Conservation (phyloP, 371 early-diverging fungal genomes). For the Paraphysoderma sedebokerense region DNA sequence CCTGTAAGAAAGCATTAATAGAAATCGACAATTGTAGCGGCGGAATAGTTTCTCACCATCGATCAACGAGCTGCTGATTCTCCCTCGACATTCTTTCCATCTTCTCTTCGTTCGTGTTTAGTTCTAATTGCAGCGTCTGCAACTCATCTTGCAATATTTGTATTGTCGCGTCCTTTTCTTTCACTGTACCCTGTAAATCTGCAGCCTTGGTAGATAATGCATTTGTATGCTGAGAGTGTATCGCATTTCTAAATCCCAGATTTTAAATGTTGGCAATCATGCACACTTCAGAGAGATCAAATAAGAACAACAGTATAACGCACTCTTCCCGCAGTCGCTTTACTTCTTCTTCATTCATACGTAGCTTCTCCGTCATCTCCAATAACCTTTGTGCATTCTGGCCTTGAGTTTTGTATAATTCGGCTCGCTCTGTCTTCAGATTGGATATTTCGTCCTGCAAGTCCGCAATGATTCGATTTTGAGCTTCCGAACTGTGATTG, state of each 20-base stretch:
- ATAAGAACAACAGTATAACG: conserved; percentile 4
- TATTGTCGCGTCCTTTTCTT: background rate
- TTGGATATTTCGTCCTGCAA: conserved; percentile 51
- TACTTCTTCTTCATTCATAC: conserved; percentile 40
- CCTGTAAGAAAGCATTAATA: too few species aligned
- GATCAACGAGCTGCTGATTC: background rate
- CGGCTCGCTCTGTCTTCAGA: conserved; percentile 70
- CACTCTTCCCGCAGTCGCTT: conserved; percentile 51
- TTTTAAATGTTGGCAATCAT: too few species aligned
- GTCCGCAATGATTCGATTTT: conserved; percentile 44
- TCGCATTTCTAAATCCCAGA: too few species aligned
- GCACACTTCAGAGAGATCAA: background rate
- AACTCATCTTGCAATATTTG: background rate
- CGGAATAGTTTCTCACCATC: too few species aligned
- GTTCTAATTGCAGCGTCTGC: background rate
- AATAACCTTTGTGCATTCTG: conserved; percentile 78
- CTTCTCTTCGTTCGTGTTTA: background rate
- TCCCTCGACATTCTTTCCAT: background rate
- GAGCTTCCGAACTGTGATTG: too few species aligned
- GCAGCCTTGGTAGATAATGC: too few species aligned
- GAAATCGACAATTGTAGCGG: too few species aligned
- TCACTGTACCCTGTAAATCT: too few species aligned
- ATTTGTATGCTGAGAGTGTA: too few species aligned
- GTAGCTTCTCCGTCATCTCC: conserved; percentile 57
- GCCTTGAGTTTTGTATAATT: conserved; percentile 79